phyloP scores from a whole-genome alignment of 192 early-diverging fungal species.

The Coemansia sp. region DNA sequence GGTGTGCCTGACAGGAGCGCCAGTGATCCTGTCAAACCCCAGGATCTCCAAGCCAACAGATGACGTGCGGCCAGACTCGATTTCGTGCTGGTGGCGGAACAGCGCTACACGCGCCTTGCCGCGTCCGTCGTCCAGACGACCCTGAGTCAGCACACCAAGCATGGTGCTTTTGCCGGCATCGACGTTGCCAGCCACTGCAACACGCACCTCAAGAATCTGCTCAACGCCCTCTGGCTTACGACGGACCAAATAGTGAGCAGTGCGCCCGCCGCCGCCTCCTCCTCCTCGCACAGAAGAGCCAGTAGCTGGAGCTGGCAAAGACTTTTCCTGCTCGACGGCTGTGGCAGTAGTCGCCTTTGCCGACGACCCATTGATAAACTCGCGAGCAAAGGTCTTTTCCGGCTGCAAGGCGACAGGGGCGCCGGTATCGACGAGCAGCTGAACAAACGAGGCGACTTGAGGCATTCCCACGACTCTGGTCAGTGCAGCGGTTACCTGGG shows the following conservation, averaged over 20 bases:
- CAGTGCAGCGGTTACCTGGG: conserved; percentile 45
- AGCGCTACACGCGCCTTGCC: conserved; percentile 89
- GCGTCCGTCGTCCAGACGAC: conserved; percentile 89
- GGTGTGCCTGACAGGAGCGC: conserved; percentile 41
- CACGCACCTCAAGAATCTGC: conserved; percentile 81
- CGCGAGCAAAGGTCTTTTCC: conserved; percentile 7
- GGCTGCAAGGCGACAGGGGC: background rate
- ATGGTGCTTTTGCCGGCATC: conserved; percentile 87
- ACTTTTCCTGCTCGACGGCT: background rate
- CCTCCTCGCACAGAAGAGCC: background rate
- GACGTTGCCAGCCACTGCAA: conserved; percentile 92
- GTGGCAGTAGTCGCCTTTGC: background rate
- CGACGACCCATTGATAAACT: background rate
- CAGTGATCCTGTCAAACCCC: conserved; percentile 71
- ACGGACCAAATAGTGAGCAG: conserved; percentile 63
- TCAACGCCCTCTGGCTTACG: conserved; percentile 74
- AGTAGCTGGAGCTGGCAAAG: background rate
- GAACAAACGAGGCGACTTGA: conserved; percentile 26
- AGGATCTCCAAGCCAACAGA: conserved; percentile 90
- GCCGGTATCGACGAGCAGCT: conserved; percentile 34
- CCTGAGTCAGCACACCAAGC: conserved; percentile 90
- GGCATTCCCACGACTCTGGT: conserved; percentile 22
- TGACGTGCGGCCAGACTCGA: conserved; percentile 88
- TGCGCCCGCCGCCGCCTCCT: too few relatives aligned
- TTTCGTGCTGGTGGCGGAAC: conserved; percentile 89